Evolutionary conservation across 257 asterid species (phyloP).

Genomic region (Echites panduratus): DNA sequence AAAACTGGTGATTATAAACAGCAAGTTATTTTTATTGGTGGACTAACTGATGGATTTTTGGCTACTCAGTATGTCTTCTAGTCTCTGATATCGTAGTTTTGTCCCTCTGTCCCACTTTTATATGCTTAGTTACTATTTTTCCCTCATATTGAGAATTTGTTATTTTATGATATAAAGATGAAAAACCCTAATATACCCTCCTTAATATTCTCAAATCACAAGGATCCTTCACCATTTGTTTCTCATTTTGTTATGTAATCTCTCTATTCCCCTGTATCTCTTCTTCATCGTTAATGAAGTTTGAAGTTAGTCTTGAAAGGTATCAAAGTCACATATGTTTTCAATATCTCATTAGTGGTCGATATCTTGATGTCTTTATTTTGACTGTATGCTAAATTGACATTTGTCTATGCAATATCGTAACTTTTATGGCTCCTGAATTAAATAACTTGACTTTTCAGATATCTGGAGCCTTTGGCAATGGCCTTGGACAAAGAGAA

Average conservation of each 20-base stretch:
- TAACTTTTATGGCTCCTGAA: conserved; percentile 22
- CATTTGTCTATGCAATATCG: not conserved
- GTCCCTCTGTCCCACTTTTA: not conserved
- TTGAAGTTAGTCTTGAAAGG: too few relatives aligned
- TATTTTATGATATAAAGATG: too few relatives aligned
- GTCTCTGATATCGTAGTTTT: not conserved
- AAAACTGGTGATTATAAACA: conserved; percentile 85
- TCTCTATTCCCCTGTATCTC: not conserved
- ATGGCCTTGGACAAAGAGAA: conserved; percentile 83
- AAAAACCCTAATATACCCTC: not conserved
- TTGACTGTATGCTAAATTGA: too few relatives aligned
- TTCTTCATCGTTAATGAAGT: too few relatives aligned
- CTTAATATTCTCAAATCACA: too few relatives aligned
- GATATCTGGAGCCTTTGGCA: conserved; percentile 89
- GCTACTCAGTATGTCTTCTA: conserved; percentile 74
- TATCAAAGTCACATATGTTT: too few relatives aligned
- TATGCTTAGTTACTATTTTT: not conserved
- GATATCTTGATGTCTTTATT: not conserved
- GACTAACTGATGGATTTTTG: conserved; percentile 89
- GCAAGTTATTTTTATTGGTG: conserved; percentile 92
- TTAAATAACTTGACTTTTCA: conserved; percentile 31
- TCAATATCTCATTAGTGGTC: too few relatives aligned
- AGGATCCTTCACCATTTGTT: too few relatives aligned
- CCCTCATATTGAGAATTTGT: not conserved
- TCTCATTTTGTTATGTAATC: not conserved